phyloP scores from a whole-genome alignment of 306 rosid species.

The Geum urbanum region DNA sequence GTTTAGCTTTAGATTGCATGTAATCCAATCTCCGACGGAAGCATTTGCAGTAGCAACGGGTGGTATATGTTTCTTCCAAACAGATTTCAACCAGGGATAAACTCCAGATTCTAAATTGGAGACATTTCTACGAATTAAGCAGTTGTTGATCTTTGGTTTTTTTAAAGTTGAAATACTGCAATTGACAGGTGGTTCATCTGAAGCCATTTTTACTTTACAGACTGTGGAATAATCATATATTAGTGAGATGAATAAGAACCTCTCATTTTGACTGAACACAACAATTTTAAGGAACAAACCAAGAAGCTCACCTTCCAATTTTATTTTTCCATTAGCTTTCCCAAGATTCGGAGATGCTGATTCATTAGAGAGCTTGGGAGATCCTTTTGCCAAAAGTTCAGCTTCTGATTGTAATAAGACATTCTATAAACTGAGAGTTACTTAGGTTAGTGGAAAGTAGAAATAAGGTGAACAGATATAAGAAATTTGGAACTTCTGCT shows the following conservation, averaged over 20 bases:
- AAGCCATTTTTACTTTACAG: conserved; percentile 30
- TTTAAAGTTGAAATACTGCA: conserved; percentile 16
- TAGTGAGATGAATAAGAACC: not conserved
- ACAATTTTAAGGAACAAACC: not conserved
- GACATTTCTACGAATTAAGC: conserved; percentile 2
- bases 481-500: conserved; percentile 6
- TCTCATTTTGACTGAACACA: not conserved
- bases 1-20: conserved; percentile 13
- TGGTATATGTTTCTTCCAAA: conserved; percentile 16
- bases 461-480: not conserved
- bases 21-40: conserved; percentile 21
- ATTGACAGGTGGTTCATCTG: conserved; percentile 21
- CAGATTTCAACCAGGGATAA: conserved; percentile 19
- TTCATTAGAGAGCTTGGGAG: conserved; percentile 24
- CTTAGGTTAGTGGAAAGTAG: no score
- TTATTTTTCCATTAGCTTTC: conserved; percentile 27
- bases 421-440: conserved; percentile 24
- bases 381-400: conserved; percentile 26
- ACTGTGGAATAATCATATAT: conserved; percentile 23
- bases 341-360: conserved; percentile 21
- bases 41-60: conserved; percentile 15
- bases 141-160: conserved; percentile 12
- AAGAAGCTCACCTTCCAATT: conserved; percentile 30
- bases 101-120: conserved; percentile 13
- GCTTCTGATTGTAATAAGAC: conserved; percentile 35